Evolutionary conservation across 1,284 basidiomycete genomes (phyloP), one percentile per base, ranked within the genome.

Genomic region (Tremellales sp.): DNA sequence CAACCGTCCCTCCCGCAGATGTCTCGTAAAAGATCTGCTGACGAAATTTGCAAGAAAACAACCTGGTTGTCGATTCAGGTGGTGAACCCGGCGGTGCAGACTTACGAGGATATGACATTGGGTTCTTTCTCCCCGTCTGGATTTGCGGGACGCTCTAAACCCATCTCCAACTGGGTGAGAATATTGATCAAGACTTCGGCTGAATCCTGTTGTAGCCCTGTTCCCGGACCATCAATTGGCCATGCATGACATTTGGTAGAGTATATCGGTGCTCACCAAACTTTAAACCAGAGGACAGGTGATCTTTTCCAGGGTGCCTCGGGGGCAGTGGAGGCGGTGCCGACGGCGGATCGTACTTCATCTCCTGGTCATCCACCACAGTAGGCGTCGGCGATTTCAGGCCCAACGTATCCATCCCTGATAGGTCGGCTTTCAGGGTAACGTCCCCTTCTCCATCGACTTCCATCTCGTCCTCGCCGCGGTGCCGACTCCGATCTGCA

Each of bases 121-220:
- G 78, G 65, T 79, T 81, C 50, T 80, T 72, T 45, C 32, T 53
- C 43, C 16, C 50, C 51, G 25, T 49, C 58, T 36, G 79, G 76
- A 1, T 75, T 58, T 16, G 56, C 56, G 21, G 69, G 75, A 50
- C 81, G 71, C 12, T 86, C 84, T 38, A 97, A 71, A 0, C 92
- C 93, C 8, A 88, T 86, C 71, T 99, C 93, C 49, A 98, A 88
- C 72, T 98, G 95, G 73, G 95, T 95, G 77, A 98, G 86, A 74
- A 94, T 93, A 62, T 98, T 98, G 73, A 98, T 93, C 81, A 98
- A 87, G 70, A 94, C 97, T 73, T 98, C 94, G 0, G 93, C 87
- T 2, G 97, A 93, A 67, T 98, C 94, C 65, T 98, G 94, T 64
- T 98, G 94, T 56, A 87, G 85, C n/a, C 91, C 91, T 82, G 61